phyloP scores from a whole-genome alignment of 176 grass and related monocot species.

The Phoenix roebelenii region DNA sequence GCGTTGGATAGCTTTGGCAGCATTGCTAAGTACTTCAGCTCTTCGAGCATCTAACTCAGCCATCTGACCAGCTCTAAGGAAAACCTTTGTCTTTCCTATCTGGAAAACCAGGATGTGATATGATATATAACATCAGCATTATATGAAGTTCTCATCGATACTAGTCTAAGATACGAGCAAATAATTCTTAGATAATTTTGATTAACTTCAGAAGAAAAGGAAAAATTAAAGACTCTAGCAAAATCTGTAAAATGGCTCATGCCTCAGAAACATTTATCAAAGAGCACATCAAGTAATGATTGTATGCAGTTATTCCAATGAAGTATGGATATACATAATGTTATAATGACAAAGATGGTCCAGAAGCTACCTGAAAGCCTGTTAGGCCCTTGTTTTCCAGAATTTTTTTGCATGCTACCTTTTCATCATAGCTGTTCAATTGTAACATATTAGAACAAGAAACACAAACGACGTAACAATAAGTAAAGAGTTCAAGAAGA shows the following conservation, averaged over 20 bases:
- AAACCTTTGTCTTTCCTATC: constrained; percentile 99
- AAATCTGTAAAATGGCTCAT: no score
- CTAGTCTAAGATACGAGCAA: no score
- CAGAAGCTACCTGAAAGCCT: constrained; percentile 75
- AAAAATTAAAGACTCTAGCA: no score
- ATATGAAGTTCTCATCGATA: no score
- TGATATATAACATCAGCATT: no score
- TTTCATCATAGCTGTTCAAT: constrained; percentile 74
- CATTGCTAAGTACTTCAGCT: constrained; percentile 84
- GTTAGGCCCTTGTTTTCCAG: constrained; percentile 82
- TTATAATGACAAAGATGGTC: background rate
- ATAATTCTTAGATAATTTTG: no score
- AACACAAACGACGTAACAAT: background rate
- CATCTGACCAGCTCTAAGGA: constrained; percentile 99
- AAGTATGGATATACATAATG: background rate
- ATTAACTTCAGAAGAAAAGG: no score
- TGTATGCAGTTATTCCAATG: no score
- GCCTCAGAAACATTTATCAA: no score
- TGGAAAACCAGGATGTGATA: constrained; percentile 28
- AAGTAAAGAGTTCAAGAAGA: no score
- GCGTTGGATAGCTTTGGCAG: constrained; percentile 87
- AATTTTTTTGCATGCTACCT: constrained; percentile 79
- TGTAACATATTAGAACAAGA: constrained; percentile 6
- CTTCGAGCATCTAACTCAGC: constrained; percentile 93
- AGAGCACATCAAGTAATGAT: no score